Conservation (phyloP, 371 early-diverging fungal species). For the Chytridium lagenaria region DNA sequence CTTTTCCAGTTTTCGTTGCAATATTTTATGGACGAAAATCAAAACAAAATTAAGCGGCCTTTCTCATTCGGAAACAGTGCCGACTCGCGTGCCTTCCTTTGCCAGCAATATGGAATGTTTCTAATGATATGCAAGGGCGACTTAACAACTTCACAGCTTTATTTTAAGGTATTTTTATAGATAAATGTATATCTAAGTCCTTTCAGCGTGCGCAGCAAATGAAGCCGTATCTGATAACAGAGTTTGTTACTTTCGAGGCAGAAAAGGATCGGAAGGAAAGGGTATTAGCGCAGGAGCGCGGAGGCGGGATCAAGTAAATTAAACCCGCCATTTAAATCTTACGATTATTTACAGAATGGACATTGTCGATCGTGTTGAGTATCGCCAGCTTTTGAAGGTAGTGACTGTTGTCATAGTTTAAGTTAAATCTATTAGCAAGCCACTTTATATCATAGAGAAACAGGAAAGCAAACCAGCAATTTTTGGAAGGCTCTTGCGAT, state of each 20-base stretch:
- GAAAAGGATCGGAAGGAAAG: conserved; percentile 1
- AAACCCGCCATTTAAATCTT: not conserved
- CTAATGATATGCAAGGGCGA: conserved; percentile 10
- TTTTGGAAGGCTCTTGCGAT: conserved; percentile 8
- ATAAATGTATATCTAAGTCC: not conserved
- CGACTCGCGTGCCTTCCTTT: not conserved
- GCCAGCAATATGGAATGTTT: conserved; percentile 1
- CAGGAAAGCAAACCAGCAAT: conserved; percentile 3
- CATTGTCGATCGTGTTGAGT: conserved; percentile 6
- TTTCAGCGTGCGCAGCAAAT: not conserved
- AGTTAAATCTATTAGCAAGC: conserved; percentile 3
- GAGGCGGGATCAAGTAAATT: conserved; percentile 1
- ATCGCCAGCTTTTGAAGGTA: conserved; percentile 3
- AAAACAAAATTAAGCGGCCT: not conserved
- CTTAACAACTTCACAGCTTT: conserved; percentile 10
- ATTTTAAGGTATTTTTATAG: conserved; percentile 7
- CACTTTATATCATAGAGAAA: not conserved
- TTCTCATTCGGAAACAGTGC: not conserved
- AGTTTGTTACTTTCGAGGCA: conserved; percentile 6
- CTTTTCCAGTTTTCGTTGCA: not conserved
- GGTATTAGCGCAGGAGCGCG: not conserved
- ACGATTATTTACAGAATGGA: not conserved
- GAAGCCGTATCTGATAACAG: not conserved
- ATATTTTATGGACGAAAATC: not conserved
- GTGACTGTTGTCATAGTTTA: not conserved